A percentile compares a stretch with the other conserved stretches of the same genome.
Evolutionary conservation across 2,329 filamentous ascomycete species (phyloP).

Genomic region (Fragosphaeria purpurea): DNA sequence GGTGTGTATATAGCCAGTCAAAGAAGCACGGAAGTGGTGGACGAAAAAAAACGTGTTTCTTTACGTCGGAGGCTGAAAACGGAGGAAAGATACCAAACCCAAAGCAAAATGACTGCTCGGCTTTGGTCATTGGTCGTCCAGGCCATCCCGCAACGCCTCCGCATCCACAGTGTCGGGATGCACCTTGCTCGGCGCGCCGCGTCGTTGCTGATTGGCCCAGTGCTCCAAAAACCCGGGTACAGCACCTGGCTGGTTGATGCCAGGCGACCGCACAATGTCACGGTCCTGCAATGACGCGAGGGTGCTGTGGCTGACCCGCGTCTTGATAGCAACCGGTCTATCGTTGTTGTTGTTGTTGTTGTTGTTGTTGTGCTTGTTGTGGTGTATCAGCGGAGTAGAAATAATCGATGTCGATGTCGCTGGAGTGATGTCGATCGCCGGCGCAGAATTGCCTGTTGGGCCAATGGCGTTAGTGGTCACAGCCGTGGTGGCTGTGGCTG

Average conservation of each 20-base stretch:
- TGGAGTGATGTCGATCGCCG: too few species aligned
- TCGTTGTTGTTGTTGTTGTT: not conserved
- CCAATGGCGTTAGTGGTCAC: too few species aligned
- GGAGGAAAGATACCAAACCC: too few species aligned
- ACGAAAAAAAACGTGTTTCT: too few species aligned
- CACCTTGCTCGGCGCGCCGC: constrained; percentile 44
- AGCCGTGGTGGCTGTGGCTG: not conserved
- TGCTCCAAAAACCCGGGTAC: constrained; percentile 62
- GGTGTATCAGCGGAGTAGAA: too few species aligned
- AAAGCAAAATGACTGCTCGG: too few species aligned
- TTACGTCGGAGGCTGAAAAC: too few species aligned
- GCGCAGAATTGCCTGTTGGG: not conserved
- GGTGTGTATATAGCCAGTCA: too few species aligned
- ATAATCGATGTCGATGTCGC: too few species aligned
- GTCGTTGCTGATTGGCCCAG: constrained; percentile 39
- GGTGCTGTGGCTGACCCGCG: not conserved
- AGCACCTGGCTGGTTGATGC: constrained; percentile 68
- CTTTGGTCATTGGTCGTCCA: constrained; percentile 30
- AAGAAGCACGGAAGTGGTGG: too few species aligned
- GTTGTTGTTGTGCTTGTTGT: not conserved
- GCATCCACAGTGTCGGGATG: constrained; percentile 48
- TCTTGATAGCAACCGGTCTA: constrained; percentile 4
- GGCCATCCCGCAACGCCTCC: constrained; percentile 49
- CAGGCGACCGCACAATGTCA: constrained; percentile 44
- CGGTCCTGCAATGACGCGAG: constrained; percentile 18